Evolutionary conservation across 352 stramenopile genomes (phyloP), one percentile per base, ranked within the genome.

Genomic region (Phytophthora chlamydospora): DNA sequence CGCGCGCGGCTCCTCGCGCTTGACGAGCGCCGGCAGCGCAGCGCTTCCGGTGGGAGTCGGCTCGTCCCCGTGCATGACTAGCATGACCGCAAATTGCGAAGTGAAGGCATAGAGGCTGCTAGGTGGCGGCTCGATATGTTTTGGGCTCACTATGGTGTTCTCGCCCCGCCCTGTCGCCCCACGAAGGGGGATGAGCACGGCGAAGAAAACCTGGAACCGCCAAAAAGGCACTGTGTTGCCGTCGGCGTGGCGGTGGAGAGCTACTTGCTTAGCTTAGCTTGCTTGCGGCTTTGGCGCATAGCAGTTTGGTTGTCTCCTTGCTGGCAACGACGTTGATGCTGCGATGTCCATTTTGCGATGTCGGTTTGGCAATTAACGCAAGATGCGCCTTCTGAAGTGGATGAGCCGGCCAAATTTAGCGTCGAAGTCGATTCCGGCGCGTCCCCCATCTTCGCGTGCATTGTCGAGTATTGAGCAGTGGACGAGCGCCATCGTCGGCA

Each of bases 51-150:
- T 33, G 39, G 36, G 7, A 9, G 48, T 45, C 6, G 40, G 6
- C 5, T 70, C 63, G 43, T 49, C 36, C 36, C 52, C n/a, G 33
- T 69, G 60, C 62, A 72, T 72, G 58, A 73, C 44, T 24, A 71
- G 66, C 66, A 73, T 76, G 54, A 29, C 39, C 41, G 44, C 40
- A 79, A 76, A 43, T 74, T 73, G 66, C 52, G 53, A 73, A 78
- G 66, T 75, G 71, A 76, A 68, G 44, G 19, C 24, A 46, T 32
- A 44, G 40, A 42, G n/a, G 29, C 13, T 44, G 51, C 51, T 45
- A n/a, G 53, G 31, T 55, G 11, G 46, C 39, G 29, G 53, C 42
- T 61, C 34, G 16, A 29, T 10, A 24, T 49, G 58, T 47, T 44
- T 57, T 61, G 48, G 8, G 41, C 32, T 52, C 38, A 42, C 19